phyloP scores from a whole-genome alignment of 108 stramenopile species.

The Parietichytrium sp. region DNA sequence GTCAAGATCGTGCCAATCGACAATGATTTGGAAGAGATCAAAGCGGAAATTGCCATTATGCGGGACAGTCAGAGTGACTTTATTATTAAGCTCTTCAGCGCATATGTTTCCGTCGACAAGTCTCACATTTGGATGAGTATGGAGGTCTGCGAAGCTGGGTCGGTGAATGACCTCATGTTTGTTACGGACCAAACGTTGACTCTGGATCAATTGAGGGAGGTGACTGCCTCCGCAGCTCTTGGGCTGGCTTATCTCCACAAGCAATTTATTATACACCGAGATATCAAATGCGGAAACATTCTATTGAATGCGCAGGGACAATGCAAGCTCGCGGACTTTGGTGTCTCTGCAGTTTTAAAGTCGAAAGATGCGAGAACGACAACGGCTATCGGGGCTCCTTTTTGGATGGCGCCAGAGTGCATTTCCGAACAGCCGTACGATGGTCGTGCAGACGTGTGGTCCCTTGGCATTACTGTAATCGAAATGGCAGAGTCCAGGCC shows the following conservation, averaged over 20 bases:
- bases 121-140: slow-evolving; percentile 68
- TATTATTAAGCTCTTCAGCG: slow-evolving; percentile 81
- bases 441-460: slow-evolving; percentile 88
- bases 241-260: slow-evolving; percentile 86
- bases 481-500: slow-evolving; percentile 97
- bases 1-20: slow-evolving; percentile 74
- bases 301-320: slow-evolving; percentile 78
- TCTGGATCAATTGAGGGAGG: slow-evolving; percentile 73
- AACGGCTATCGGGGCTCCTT: slow-evolving; percentile 96
- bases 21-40: slow-evolving; percentile 75
- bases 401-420: slow-evolving; percentile 98
- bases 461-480: slow-evolving; percentile 89
- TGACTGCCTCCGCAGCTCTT: slow-evolving; percentile 76
- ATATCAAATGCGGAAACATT: slow-evolving; percentile 92
- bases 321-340: slow-evolving; percentile 89
- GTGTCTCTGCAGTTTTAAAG: slow-evolving; percentile 83
- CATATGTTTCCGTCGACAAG: slow-evolving; percentile 53
- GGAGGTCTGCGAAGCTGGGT: slow-evolving; percentile 85
- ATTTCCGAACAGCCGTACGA: slow-evolving; percentile 76
- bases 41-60: slow-evolving; percentile 83
- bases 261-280: slow-evolving; percentile 84
- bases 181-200: slow-evolving; percentile 62
- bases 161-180: slow-evolving; percentile 77
- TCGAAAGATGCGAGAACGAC: slow-evolving; percentile 89
- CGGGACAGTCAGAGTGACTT: slow-evolving; percentile 76